These are phyloP conservation scores for Salix dunnii DNA, from an alignment of 345 rosid genomes.

Conservation along the genomic window DNA sequence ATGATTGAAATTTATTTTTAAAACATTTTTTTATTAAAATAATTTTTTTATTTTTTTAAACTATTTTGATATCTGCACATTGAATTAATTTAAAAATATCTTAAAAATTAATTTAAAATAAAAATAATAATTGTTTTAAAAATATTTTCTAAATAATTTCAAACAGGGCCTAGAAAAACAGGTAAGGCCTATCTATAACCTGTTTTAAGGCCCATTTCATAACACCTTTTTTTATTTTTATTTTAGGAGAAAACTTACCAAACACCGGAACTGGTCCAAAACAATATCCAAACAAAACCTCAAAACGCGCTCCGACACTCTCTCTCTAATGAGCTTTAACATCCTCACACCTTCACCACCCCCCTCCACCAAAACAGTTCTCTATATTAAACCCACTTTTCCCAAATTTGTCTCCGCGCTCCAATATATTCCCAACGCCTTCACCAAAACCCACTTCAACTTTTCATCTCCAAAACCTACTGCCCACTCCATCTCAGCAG, in stretches of 20 bases:
- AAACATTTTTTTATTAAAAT: too few relatives aligned
- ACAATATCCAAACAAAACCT: background rate
- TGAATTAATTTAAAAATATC: too few relatives aligned
- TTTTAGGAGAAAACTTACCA: background rate
- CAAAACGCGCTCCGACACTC: background rate
- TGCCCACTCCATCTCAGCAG: constrained; percentile 12
- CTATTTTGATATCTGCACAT: too few relatives aligned
- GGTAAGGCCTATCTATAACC: background rate
- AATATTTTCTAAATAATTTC: too few relatives aligned
- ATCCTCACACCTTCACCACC: constrained; percentile 33
- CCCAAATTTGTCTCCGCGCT: background rate
- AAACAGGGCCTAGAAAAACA: too few relatives aligned
- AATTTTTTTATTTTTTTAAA: too few relatives aligned
- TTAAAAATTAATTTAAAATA: too few relatives aligned
- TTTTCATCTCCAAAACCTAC: background rate
- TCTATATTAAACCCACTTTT: constrained; percentile 2
- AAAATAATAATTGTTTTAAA: too few relatives aligned
- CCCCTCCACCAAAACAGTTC: constrained; percentile 27
- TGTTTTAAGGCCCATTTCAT: background rate
- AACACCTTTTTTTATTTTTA: background rate
- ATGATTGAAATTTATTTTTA: too few relatives aligned
- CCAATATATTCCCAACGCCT: background rate
- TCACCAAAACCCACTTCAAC: constrained; percentile 9
- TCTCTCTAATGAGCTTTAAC: constrained; percentile 36
- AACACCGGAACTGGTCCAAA: background rate